Base-by-base conservation (phyloP, 768 basidiomycete genomes). In the Lactarius pseudohatsudake region DNA sequence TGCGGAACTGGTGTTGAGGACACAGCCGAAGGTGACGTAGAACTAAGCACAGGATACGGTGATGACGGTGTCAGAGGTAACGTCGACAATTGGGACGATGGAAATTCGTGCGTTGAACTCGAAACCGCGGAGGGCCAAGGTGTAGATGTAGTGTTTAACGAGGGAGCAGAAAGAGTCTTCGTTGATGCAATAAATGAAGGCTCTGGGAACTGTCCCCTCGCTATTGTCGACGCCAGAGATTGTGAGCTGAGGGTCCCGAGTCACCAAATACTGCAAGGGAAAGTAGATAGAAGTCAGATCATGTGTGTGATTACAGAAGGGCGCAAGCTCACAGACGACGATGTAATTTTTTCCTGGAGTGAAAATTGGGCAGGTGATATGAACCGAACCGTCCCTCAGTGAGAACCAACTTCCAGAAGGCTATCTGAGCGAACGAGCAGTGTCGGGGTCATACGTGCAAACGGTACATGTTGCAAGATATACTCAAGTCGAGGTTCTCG, bases 401-500 rank as follows among this genome's bases (percentile, higher is more conserved):
- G 74, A 74, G 73, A 84, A 84, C 22, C 74, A 22, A 58, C 63
- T 6, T 81, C 82, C 13, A 85, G 76, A 13, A 83, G 84, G 68
- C 80, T 71, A 18, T 72, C 84, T 84, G 57, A 2, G 64, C 8
- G 7, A 30, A 26, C 16, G 36, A 3, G 1, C 2, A 20, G 20
- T 2, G 43, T 36, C 53, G 36, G 22, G 28, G 11, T 30, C 11
- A 28, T 10, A 13, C 5, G 16, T 7, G 5, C 8, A n/a, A 5
- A 38, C 4, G 13, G 10, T 22, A 30, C 32, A 36, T 15, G 5
- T 22, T 61, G 1, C 11, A 28, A 28, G 22, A 74, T 84, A 64
- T 66, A 86, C 86, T 50, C 40, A 86, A 75, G 66, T 86, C 79
- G 70, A 86, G 85, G 61, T 80, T 81, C 62, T 69, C 72, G 41